Evolutionary conservation across 2,329 filamentous ascomycete genomes (phyloP).

Genomic region (Cladophialophora psammophila): DNA sequence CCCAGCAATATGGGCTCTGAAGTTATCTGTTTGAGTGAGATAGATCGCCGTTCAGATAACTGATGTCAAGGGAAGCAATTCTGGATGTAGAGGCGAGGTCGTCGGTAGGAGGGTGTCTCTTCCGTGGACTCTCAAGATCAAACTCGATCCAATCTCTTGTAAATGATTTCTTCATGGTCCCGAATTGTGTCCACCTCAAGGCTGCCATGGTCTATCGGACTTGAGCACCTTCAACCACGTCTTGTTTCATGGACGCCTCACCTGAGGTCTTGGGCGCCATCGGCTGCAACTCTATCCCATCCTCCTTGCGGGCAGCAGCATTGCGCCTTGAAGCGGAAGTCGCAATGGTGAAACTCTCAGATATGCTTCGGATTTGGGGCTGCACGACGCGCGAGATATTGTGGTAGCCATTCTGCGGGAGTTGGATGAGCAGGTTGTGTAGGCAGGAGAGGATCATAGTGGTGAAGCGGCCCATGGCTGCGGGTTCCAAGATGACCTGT

Average conservation of each 20-base stretch:
- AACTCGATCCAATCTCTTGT: not conserved
- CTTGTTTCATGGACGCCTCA: not conserved
- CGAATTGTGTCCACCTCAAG: not conserved
- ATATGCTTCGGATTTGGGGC: constrained; percentile 39
- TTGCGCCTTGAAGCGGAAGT: constrained; percentile 11
- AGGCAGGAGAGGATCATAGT: constrained; percentile 37
- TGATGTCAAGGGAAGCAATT: not conserved
- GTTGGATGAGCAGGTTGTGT: constrained; percentile 37
- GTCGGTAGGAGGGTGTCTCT: not conserved
- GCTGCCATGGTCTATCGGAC: constrained; percentile 1
- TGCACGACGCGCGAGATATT: constrained; percentile 41
- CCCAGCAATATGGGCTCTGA: not conserved
- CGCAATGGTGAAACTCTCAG: constrained; percentile 36
- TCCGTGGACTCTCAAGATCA: not conserved
- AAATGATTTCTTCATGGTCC: not conserved
- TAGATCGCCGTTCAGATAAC: not conserved
- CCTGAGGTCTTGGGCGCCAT: constrained; percentile 11
- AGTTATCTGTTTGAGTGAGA: not conserved
- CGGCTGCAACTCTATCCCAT: constrained; percentile 27
- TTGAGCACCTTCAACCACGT: not conserved
- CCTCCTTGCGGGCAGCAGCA: constrained; percentile 9
- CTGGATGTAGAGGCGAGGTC: not conserved
- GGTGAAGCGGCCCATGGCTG: constrained; percentile 35
- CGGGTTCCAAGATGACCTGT: not conserved
- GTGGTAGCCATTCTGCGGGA: constrained; percentile 40